Evolutionary conservation across 768 basidiomycete genomes (phyloP).

Genomic region (Podaxis sp.): DNA sequence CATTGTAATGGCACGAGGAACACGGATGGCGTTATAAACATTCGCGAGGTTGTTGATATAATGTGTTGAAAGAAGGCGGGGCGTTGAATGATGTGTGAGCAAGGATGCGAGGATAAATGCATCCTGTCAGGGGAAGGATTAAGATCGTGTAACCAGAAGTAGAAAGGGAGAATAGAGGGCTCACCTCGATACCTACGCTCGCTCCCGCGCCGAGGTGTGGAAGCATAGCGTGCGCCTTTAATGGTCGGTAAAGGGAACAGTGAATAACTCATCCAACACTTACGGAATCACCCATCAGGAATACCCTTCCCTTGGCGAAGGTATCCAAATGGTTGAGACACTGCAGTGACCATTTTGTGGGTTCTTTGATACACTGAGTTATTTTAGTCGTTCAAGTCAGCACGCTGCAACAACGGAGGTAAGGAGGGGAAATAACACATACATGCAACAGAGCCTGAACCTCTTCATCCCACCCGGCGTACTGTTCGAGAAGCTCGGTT

Average conservation of each 20-base stretch:
- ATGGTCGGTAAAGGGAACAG: slow-evolving; percentile 25
- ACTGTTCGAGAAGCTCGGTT: slow-evolving; percentile 16
- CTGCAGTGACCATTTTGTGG: slow-evolving; percentile 45
- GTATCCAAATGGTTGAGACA: slow-evolving; percentile 37
- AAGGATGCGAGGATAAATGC: slow-evolving; percentile 37
- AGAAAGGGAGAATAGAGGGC: background rate
- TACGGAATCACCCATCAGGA: slow-evolving; percentile 51
- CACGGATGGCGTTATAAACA: slow-evolving; percentile 27
- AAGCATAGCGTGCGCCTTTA: slow-evolving; percentile 44
- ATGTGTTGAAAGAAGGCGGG: slow-evolving; percentile 18
- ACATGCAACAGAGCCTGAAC: slow-evolving; percentile 19
- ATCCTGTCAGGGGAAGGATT: slow-evolving; percentile 32
- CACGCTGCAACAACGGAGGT: background rate
- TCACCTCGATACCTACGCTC: slow-evolving; percentile 47
- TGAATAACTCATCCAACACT: slow-evolving; percentile 9
- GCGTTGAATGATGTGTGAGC: slow-evolving; percentile 36
- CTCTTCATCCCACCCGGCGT: slow-evolving; percentile 19
- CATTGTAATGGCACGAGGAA: slow-evolving; percentile 26
- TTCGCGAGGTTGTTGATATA: slow-evolving; percentile 13
- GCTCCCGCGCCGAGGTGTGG: slow-evolving; percentile 52
- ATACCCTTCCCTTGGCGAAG: slow-evolving; percentile 39
- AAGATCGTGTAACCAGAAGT: background rate
- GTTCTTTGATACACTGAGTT: slow-evolving; percentile 32
- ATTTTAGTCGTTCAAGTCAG: background rate
- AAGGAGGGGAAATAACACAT: background rate